These are phyloP conservation scores for Lyophyllum decastes DNA, from an alignment of 768 basidiomycete species.

Conservation along the genomic window DNA sequence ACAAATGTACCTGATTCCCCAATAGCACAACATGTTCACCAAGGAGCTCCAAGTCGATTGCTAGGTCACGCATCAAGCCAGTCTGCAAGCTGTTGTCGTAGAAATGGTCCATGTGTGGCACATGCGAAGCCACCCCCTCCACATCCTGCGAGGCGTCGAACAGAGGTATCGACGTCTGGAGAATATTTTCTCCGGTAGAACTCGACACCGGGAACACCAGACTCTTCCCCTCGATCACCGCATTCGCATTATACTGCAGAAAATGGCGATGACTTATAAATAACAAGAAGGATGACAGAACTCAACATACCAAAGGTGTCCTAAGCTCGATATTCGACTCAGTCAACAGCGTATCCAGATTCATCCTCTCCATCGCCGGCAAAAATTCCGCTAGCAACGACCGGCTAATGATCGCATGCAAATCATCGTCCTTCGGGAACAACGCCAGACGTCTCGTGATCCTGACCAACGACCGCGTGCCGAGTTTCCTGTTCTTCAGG, in stretches of 20 bases:
- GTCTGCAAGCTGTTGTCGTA: constrained; percentile 72
- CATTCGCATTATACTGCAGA: constrained; percentile 49
- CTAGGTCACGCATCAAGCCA: constrained; percentile 65
- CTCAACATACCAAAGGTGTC: constrained; percentile 39
- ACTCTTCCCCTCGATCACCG: constrained; percentile 35
- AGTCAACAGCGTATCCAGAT: constrained; percentile 49
- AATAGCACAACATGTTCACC: constrained; percentile 66
- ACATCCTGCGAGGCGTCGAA: constrained; percentile 53
- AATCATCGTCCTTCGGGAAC: constrained; percentile 45
- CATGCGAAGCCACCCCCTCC: constrained; percentile 55
- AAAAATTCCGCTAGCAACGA: constrained; percentile 62
- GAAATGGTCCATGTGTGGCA: constrained; percentile 71
- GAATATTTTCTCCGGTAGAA: constrained; percentile 29
- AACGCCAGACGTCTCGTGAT: constrained; percentile 51
- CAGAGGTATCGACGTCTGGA: constrained; percentile 41
- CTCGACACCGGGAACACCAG: constrained; percentile 51
- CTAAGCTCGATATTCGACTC: constrained; percentile 47
- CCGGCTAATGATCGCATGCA: constrained; percentile 48
- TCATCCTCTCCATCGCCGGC: constrained; percentile 58
- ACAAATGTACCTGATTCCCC: constrained; percentile 58
- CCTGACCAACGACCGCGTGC: constrained; percentile 58
- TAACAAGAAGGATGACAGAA: constrained; percentile 1
- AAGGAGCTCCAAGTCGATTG: constrained; percentile 60
- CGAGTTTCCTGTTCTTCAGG: constrained; percentile 63
- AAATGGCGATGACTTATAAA: neutral